Conservation (phyloP, 2,329 filamentous ascomycete genomes). For the Epichloe sibirici region DNA sequence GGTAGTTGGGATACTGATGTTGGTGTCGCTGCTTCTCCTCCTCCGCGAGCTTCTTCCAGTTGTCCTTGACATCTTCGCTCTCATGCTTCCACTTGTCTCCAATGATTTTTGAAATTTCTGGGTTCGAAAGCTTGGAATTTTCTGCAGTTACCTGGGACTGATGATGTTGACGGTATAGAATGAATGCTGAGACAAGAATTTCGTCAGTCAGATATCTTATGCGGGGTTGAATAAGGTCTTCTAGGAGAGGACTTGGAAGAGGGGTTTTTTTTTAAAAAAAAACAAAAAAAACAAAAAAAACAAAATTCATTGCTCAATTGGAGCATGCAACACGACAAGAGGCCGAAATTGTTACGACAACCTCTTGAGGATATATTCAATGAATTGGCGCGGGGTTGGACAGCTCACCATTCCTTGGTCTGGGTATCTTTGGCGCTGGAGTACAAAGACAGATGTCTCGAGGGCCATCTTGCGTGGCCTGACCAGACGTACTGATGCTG, state of each 20-base stretch:
- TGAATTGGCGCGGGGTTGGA: not conserved
- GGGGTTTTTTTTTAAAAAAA: not conserved
- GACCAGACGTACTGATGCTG: slow-evolving; percentile 16
- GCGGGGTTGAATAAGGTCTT: not conserved
- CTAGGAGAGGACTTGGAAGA: not conserved
- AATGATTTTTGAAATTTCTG: slow-evolving; percentile 95
- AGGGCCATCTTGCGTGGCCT: slow-evolving; percentile 17
- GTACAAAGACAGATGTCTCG: slow-evolving; percentile 43
- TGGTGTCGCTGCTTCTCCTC: slow-evolving; percentile 87
- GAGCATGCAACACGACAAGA: not conserved
- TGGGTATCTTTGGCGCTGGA: slow-evolving; percentile 43
- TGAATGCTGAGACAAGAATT: slow-evolving; percentile 59
- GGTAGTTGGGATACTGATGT: slow-evolving; percentile 83
- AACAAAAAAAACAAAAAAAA: too few species aligned
- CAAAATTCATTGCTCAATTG: not conserved
- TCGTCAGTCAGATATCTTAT: slow-evolving; percentile 13
- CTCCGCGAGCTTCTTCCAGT: slow-evolving; percentile 84
- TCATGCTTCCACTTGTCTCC: slow-evolving; percentile 83
- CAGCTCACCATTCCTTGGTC: slow-evolving; percentile 45
- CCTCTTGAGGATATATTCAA: not conserved
- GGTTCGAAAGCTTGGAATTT: slow-evolving; percentile 84
- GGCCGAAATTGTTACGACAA: not conserved
- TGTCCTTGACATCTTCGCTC: slow-evolving; percentile 58
- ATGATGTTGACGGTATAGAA: slow-evolving; percentile 88
- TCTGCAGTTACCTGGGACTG: slow-evolving; percentile 70